Evolutionary conservation across 2,329 filamentous ascomycete species (phyloP), one percentile per base, ranked within the genome.

Genomic region (Ciborinia camelliae): DNA sequence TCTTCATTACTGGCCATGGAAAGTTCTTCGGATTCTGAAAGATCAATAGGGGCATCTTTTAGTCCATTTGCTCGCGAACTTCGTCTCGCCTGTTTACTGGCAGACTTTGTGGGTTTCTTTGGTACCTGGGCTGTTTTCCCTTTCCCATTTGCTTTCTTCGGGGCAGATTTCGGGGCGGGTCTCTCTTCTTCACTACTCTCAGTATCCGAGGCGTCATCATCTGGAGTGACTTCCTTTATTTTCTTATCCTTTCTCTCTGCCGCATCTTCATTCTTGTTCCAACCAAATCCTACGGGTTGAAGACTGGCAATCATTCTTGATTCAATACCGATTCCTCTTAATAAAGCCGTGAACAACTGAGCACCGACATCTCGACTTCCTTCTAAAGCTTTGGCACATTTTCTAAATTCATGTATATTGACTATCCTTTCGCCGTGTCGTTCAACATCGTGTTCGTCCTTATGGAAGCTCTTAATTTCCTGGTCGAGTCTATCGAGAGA

Each of bases 341-440:
- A 76, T 9, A 99, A 78, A 3, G 92, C 91, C 0, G 92, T 96
- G 69, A 98, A 98, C 0, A 99, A 81, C 73, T 98, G 93, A 0
- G 91, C 89, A 0, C 92, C 93, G 3, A 95, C 82, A 75, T 98
- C 95, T 68, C 93, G 84, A 66, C 92, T 97, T 0, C 95, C 95
- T 66, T 86, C 81, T 71, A 91, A 91, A 39, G 80, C 79, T 68
- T 85, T 84, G 1, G 94, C 94, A 57, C 82, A 80, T 28, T 82
- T 78, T 43, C 88, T 85, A 67, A 97, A 93, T 5, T 86, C 86
- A 0, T 87, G 80, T 0, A 93, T 72, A 61, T 80, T 80, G n/a
- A 79, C 77, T 2, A 97, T 84, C 15, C 85, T 83, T 77, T 98
- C 95, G 0, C 94, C 94, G 73, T 94, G 92, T 7, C 79, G 79